These are phyloP conservation scores for Hyaloscypha hepaticicola DNA, from an alignment of 495 filamentous ascomycete genomes.

Conservation along the genomic window DNA sequence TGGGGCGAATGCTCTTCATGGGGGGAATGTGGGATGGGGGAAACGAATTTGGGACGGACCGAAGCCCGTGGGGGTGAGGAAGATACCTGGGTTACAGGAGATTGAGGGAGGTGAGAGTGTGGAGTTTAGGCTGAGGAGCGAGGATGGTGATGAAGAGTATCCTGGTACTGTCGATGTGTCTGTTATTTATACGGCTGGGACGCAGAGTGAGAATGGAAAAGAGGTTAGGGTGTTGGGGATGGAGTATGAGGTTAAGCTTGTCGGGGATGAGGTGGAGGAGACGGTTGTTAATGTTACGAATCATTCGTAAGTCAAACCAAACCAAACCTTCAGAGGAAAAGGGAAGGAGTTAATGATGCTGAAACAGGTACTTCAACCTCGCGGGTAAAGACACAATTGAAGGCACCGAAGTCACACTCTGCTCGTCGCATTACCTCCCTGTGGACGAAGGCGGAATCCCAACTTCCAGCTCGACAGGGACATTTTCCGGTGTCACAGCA, in stretches of 20 bases:
- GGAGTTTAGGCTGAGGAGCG: constrained; percentile 69
- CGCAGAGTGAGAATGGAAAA: constrained; percentile 60
- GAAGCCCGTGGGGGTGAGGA: constrained; percentile 49
- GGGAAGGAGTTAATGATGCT: constrained; percentile 3
- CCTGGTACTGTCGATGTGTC: constrained; percentile 78
- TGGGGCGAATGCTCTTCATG: constrained; percentile 76
- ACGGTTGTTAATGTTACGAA: constrained; percentile 91
- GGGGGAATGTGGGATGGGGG: constrained; percentile 80
- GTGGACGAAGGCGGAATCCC: constrained; percentile 71
- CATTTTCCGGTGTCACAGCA: constrained; percentile 60
- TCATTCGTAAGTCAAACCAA: constrained; percentile 66
- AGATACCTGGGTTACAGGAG: constrained; percentile 45
- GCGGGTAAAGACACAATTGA: constrained; percentile 63
- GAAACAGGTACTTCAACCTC: constrained; percentile 88
- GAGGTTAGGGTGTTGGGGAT: constrained; percentile 66
- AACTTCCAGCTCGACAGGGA: constrained; percentile 47
- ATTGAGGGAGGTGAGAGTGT: constrained; percentile 65
- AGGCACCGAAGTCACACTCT: constrained; percentile 71
- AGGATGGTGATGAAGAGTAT: constrained; percentile 80
- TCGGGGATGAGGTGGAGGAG: constrained; percentile 72
- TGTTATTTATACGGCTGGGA: constrained; percentile 75
- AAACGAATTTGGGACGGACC: constrained; percentile 81
- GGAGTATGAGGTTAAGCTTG: constrained; percentile 86
- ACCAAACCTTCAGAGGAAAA: background rate
- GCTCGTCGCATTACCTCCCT: constrained; percentile 70